phyloP scores from a whole-genome alignment of 2,329 filamentous ascomycete genomes.

The Phaeomoniella chlamydospora region DNA sequence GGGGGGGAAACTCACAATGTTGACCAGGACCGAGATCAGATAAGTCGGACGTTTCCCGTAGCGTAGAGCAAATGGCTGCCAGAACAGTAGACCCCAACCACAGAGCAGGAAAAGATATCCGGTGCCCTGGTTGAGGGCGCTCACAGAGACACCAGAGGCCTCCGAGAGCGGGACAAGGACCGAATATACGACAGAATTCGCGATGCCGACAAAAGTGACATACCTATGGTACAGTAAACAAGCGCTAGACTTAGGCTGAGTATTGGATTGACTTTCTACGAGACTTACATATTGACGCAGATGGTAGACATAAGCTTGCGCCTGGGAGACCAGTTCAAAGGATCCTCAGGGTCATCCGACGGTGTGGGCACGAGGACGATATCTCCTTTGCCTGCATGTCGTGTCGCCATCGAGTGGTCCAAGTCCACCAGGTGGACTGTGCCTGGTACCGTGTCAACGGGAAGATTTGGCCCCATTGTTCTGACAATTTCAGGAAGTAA shows the following conservation, averaged over 20 bases:
- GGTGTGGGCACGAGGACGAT: conserved; percentile 28
- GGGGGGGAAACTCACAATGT: conserved; percentile 13
- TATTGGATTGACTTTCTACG: neutral
- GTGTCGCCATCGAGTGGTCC: conserved; percentile 17
- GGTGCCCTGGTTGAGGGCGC: conserved; percentile 22
- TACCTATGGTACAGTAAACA: conserved; percentile 19
- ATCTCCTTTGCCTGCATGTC: conserved; percentile 17
- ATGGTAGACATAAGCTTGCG: conserved; percentile 27
- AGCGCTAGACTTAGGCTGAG: conserved; percentile 4
- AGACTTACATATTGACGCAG: conserved; percentile 24
- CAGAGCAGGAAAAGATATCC: conserved; percentile 22
- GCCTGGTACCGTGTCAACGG: conserved; percentile 20
- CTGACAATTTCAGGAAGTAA: too few relatives aligned
- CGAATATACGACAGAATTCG: conserved; percentile 22
- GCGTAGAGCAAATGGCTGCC: conserved; percentile 31
- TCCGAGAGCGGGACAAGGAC: conserved; percentile 21
- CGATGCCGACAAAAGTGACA: conserved; percentile 21
- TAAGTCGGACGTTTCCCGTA: conserved; percentile 25
- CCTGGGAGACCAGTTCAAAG: conserved; percentile 29
- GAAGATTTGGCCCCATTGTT: neutral
- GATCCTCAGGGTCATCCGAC: conserved; percentile 30
- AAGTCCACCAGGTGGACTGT: conserved; percentile 29
- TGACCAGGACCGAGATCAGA: conserved; percentile 17
- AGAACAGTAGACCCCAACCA: conserved; percentile 30
- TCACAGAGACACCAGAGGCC: conserved; percentile 19